A percentile compares a stretch with the other conserved stretches of the same genome.
These are phyloP conservation scores for Clitopilus hobsonii DNA, from an alignment of 768 basidiomycete genomes.

Conservation along the genomic window DNA sequence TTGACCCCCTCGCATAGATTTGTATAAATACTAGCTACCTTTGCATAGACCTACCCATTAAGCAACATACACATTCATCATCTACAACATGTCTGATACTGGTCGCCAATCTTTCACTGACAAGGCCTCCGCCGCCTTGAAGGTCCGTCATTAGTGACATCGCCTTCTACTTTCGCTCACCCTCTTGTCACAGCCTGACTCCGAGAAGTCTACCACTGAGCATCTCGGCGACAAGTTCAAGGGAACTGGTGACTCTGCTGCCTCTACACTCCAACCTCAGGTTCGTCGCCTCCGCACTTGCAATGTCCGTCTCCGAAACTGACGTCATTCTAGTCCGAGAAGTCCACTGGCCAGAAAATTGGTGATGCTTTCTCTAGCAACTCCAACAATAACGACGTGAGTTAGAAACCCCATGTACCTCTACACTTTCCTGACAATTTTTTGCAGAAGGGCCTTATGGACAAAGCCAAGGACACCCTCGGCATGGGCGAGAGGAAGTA, in stretches of 20 bases:
- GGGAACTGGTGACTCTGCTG: constrained; percentile 40
- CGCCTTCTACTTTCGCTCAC: neutral
- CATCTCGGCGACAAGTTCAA: constrained; percentile 44
- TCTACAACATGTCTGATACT: constrained; percentile 46
- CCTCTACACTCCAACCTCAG: constrained; percentile 46
- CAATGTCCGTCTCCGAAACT: neutral
- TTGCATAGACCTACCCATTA: neutral
- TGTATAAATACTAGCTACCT: neutral
- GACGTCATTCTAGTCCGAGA: constrained; percentile 35
- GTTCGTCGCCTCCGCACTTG: constrained; percentile 17
- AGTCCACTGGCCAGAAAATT: constrained; percentile 43
- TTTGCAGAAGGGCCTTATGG: constrained; percentile 33
- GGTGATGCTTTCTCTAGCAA: constrained; percentile 46
- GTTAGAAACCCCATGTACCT: constrained; percentile 1
- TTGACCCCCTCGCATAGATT: too few species aligned
- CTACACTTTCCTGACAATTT: neutral
- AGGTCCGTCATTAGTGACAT: constrained; percentile 28
- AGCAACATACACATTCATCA: neutral
- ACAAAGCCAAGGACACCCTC: constrained; percentile 50
- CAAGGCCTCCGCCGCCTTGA: constrained; percentile 45
- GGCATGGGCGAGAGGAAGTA: constrained; percentile 32
- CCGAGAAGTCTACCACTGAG: constrained; percentile 52
- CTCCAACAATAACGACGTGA: constrained; percentile 39
- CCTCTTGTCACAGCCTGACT: constrained; percentile 42
- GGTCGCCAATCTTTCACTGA: constrained; percentile 56